Evolutionary conservation across 179 eudicot species (phyloP).

Genomic region (Camellia oleifera): DNA sequence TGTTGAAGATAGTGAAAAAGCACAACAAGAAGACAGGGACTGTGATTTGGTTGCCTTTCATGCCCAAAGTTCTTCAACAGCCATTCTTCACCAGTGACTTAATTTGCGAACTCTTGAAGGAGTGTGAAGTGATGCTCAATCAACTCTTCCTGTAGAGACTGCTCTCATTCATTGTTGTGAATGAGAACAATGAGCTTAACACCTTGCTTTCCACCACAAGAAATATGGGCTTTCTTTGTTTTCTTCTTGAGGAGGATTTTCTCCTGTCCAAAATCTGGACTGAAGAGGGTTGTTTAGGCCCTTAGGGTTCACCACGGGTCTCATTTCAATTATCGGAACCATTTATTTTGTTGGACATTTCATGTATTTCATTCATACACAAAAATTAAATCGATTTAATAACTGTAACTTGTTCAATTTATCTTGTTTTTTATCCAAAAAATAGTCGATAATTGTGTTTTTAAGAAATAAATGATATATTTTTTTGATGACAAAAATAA

Average conservation of each 20-base stretch:
- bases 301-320: too few relatives aligned
- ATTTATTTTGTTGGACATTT: too few relatives aligned
- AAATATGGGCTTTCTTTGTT: neutral
- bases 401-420: too few relatives aligned
- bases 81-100: conserved; percentile 14
- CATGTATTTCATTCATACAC: too few relatives aligned
- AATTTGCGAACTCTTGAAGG: conserved; percentile 11
- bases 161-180: neutral
- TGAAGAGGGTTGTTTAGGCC: too few relatives aligned
- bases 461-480: too few relatives aligned
- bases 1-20: conserved; percentile 18
- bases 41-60: neutral
- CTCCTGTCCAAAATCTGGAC: too few relatives aligned
- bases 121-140: conserved; percentile 15
- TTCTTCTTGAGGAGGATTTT: neutral
- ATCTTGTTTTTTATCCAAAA: too few relatives aligned
- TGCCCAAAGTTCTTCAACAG: conserved; percentile 2
- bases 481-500: too few relatives aligned
- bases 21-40: conserved; percentile 22
- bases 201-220: neutral
- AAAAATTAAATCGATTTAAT: too few relatives aligned
- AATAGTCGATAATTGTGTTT: too few relatives aligned
- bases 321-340: too few relatives aligned
- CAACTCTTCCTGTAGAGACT: neutral
- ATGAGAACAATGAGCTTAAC: neutral